Percentiles rank a stretch among this genome's conserved stretches.
phyloP scores from a whole-genome alignment of 805 yeast species.

The Zygosaccharomyces rouxii region DNA sequence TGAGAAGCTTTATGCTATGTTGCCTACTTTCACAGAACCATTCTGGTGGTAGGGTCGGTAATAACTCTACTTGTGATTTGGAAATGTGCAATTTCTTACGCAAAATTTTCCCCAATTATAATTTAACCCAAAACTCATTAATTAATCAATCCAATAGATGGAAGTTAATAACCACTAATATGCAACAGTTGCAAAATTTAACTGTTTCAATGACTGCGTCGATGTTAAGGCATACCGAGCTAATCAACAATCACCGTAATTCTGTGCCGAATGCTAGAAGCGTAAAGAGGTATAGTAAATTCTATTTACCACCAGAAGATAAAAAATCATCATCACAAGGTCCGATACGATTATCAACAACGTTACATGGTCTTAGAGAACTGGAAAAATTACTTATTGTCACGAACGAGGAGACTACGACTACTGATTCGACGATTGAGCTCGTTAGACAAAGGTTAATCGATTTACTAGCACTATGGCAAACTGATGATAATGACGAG shows the following conservation, averaged over 20 bases:
- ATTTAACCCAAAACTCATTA: not conserved
- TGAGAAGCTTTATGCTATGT: slow-evolving; percentile 43
- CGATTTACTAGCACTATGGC: slow-evolving; percentile 8
- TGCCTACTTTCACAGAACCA: slow-evolving; percentile 37
- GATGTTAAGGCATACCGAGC: not conserved
- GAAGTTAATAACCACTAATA: slow-evolving; percentile 6
- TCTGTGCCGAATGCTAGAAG: slow-evolving; percentile 1
- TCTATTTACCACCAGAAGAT: not conserved
- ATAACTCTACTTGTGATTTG: slow-evolving; percentile 15
- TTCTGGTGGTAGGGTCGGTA: not conserved
- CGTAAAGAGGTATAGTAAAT: not conserved
- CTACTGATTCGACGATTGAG: slow-evolving; percentile 4
- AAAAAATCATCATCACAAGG: not conserved
- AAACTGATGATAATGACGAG: not conserved
- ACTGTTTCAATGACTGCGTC: slow-evolving; percentile 7
- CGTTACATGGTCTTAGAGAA: slow-evolving; percentile 6
- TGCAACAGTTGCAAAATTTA: slow-evolving; percentile 8
- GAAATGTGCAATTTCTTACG: slow-evolving; percentile 5
- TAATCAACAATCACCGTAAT: slow-evolving; percentile 3
- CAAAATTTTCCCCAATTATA: slow-evolving; percentile 9
- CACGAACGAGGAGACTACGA: slow-evolving; percentile 3
- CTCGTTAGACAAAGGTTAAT: slow-evolving; percentile 16
- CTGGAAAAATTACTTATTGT: slow-evolving; percentile 8
- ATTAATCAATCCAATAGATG: slow-evolving; percentile 5
- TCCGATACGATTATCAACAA: not conserved